phyloP scores from a whole-genome alignment of 257 asterid genomes.

The Ocimum tenuiflorum region DNA sequence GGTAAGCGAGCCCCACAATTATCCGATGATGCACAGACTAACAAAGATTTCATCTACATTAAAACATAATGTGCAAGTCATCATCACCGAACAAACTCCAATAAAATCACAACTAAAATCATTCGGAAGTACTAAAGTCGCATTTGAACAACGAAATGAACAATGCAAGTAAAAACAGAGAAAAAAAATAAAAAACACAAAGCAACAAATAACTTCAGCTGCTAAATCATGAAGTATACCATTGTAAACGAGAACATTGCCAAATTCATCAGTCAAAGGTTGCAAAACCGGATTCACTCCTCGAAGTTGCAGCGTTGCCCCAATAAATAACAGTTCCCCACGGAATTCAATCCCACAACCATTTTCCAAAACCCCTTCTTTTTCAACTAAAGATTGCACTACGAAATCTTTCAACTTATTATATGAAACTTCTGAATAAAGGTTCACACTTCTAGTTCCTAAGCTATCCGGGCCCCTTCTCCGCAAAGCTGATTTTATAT shows the following conservation, averaged over 20 bases:
- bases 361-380: constrained; percentile 27
- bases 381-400: constrained; percentile 22
- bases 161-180: neutral
- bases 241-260: constrained; percentile 81
- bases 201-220: neutral
- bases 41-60: neutral
- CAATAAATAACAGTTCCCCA: constrained; percentile 54
- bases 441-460: constrained; percentile 44
- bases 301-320: constrained; percentile 88
- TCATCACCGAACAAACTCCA: neutral
- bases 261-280: constrained; percentile 62
- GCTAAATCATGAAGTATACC: constrained; percentile 34
- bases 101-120: neutral
- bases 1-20: too few species aligned
- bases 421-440: constrained; percentile 21
- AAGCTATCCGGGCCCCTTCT: constrained; percentile 93
- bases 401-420: constrained; percentile 17
- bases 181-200: neutral
- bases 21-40: neutral
- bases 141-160: neutral
- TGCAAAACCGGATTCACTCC: constrained; percentile 63
- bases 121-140: neutral
- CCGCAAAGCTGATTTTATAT: constrained; percentile 43
- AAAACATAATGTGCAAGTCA: neutral
- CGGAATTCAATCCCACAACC: constrained; percentile 20